phyloP scores from a whole-genome alignment of 176 grass and related monocot genomes.

The Thalia dealbata region DNA sequence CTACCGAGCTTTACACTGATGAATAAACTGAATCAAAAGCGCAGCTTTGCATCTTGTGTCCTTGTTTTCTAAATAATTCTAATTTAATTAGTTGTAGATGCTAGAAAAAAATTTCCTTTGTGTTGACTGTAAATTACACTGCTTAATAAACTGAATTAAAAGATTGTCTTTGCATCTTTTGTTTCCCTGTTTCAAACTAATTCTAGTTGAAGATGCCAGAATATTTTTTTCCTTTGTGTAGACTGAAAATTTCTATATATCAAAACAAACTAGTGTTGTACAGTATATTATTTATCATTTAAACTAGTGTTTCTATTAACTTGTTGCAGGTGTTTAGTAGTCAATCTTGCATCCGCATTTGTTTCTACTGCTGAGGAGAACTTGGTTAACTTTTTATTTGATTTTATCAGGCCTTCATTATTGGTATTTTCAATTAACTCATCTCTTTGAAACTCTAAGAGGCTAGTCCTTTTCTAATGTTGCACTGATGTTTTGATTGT shows the following conservation, averaged over 20 bases:
- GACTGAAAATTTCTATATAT: not conserved
- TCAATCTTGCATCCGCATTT: conserved; percentile 56
- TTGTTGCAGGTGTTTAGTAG: conserved; percentile 42
- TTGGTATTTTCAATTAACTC: conserved; percentile 46
- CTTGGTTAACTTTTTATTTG: conserved; percentile 63
- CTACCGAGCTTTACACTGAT: not conserved
- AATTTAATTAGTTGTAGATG: too few relatives aligned
- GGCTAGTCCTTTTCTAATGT: not conserved
- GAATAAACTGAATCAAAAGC: not conserved
- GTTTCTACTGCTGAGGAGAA: conserved; percentile 46
- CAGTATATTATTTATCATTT: not conserved
- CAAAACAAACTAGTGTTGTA: not conserved
- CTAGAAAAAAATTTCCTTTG: too few relatives aligned
- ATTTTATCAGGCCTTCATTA: conserved; percentile 69
- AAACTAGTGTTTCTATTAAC: not conserved
- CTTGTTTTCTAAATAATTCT: too few relatives aligned
- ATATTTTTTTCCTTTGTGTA: not conserved
- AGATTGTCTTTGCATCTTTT: not conserved
- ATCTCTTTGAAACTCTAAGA: not conserved
- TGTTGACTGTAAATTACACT: too few relatives aligned
- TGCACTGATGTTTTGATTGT: not conserved
- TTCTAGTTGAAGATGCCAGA: not conserved
- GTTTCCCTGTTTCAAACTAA: not conserved
- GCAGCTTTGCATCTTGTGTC: too few relatives aligned
- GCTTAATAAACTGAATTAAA: not conserved